Conservation (phyloP, 257 asterid genomes). For the Thymus mandschuricus region DNA sequence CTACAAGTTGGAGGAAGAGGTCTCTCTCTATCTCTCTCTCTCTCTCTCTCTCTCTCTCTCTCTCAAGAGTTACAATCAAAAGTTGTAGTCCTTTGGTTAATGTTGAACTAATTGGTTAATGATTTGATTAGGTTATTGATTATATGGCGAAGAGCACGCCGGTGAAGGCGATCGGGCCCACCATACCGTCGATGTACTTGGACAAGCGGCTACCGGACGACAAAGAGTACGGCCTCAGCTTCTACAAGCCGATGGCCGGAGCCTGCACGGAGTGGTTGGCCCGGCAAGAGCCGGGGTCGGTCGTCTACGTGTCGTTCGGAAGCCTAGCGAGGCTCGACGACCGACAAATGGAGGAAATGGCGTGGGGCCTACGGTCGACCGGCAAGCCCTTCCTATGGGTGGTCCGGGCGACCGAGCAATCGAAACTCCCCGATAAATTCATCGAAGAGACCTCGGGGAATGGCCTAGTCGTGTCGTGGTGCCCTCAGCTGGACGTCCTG, state of each 20-base stretch:
- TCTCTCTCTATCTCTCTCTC: constrained; percentile 17
- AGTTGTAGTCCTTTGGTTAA: too few relatives aligned
- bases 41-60: neutral
- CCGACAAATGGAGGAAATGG: constrained; percentile 36
- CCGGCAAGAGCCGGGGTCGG: constrained; percentile 5
- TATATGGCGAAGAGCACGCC: constrained; percentile 34
- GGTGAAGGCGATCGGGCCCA: constrained; percentile 52
- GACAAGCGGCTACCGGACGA: constrained; percentile 50
- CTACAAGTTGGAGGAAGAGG: constrained; percentile 51
- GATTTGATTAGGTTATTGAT: constrained; percentile 36
- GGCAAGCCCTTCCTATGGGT: constrained; percentile 36
- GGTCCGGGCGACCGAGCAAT: constrained; percentile 29
- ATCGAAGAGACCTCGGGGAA: constrained; percentile 17
- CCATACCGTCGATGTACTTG: constrained; percentile 50
- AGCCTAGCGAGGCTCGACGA: constrained; percentile 22
- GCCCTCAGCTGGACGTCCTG: constrained; percentile 37
- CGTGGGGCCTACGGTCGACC: constrained; percentile 21
- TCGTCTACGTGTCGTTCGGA: constrained; percentile 40
- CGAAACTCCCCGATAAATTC: constrained; percentile 34
- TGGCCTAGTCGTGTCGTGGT: constrained; percentile 40
- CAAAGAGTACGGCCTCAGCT: constrained; percentile 42
- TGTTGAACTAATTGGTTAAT: too few relatives aligned
- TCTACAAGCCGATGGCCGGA: constrained; percentile 37
- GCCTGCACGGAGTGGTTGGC: constrained; percentile 42
- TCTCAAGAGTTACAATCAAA: too few relatives aligned